Evolutionary conservation across 2,329 filamentous ascomycete species (phyloP).

Genomic region (Fusarium austroafricanum): DNA sequence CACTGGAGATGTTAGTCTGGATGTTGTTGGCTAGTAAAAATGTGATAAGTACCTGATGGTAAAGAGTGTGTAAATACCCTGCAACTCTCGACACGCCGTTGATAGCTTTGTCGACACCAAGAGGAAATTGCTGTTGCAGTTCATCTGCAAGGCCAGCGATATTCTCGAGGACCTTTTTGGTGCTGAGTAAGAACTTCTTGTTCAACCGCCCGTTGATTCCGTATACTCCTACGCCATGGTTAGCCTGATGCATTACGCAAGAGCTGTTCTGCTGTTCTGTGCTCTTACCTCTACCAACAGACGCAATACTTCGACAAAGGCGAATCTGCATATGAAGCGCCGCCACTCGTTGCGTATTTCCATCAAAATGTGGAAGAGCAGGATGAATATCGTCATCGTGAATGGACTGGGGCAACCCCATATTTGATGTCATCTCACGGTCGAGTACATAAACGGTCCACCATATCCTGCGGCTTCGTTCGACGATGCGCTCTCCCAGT

Average conservation of each 20-base stretch:
- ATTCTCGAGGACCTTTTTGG: constrained; percentile 46
- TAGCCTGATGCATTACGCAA: accelerated
- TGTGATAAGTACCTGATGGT: constrained; percentile 52
- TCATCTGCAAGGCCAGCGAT: constrained; percentile 49
- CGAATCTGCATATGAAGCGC: constrained; percentile 51
- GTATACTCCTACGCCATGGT: constrained; percentile 43
- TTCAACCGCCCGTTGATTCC: constrained; percentile 47
- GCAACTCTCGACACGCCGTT: constrained; percentile 51
- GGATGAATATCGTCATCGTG: constrained; percentile 63
- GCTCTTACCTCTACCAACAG: constrained; percentile 47
- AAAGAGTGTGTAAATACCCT: constrained; percentile 49
- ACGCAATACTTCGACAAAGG: constrained; percentile 47
- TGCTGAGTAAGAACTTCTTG: constrained; percentile 48
- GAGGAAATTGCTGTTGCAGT: constrained; percentile 46
- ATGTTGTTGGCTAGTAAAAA: too few species aligned
- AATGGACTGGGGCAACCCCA: constrained; percentile 63
- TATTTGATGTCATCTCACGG: constrained; percentile 64
- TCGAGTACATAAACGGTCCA: constrained; percentile 67
- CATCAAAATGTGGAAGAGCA: constrained; percentile 49
- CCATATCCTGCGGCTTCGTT: constrained; percentile 63
- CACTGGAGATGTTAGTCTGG: constrained; percentile 39
- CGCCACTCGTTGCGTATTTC: constrained; percentile 42
- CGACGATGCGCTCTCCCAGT: constrained; percentile 54
- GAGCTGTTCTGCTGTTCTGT: too few species aligned
- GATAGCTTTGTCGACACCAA: constrained; percentile 44